phyloP scores from a whole-genome alignment of 2,329 filamentous ascomycete species.

The Penicillium sp. region DNA sequence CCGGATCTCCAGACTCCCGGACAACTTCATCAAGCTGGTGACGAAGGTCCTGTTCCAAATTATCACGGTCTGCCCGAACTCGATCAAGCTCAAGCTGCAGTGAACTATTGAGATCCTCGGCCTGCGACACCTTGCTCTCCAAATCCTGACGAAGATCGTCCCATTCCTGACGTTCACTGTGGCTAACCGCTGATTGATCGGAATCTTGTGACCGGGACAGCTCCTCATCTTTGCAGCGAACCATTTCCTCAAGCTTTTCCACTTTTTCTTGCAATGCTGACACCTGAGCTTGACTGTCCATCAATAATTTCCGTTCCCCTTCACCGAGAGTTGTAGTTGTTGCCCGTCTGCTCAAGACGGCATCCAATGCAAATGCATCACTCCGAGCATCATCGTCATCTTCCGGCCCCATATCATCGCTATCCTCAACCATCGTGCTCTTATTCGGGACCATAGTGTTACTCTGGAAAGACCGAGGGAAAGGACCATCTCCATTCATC shows the following conservation, averaged over 20 bases:
- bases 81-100: constrained; percentile 77
- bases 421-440: constrained; percentile 95
- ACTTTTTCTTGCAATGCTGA: constrained; percentile 73
- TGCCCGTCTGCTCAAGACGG: constrained; percentile 47
- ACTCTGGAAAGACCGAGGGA: constrained; percentile 86
- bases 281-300: constrained; percentile 79
- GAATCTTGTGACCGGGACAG: constrained; percentile 62
- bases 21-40: constrained; percentile 57
- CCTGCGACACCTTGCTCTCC: constrained; percentile 72
- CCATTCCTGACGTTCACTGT: constrained; percentile 70
- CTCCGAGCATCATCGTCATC: constrained; percentile 60
- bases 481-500: constrained; percentile 68
- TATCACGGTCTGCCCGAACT: constrained; percentile 67
- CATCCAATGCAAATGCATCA: constrained; percentile 64
- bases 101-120: constrained; percentile 74
- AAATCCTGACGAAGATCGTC: constrained; percentile 64
- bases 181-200: constrained; percentile 49
- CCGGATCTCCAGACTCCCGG: constrained; percentile 45
- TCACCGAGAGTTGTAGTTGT: constrained; percentile 53
- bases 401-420: constrained; percentile 67
- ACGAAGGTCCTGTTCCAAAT: constrained; percentile 62
- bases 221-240: constrained; percentile 72
- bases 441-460: constrained; percentile 98
- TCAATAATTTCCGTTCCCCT: constrained; percentile 69
- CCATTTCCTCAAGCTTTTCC: constrained; percentile 65